Conservation (phyloP, 441 rosid species). For the Adansonia madagascariensis region DNA sequence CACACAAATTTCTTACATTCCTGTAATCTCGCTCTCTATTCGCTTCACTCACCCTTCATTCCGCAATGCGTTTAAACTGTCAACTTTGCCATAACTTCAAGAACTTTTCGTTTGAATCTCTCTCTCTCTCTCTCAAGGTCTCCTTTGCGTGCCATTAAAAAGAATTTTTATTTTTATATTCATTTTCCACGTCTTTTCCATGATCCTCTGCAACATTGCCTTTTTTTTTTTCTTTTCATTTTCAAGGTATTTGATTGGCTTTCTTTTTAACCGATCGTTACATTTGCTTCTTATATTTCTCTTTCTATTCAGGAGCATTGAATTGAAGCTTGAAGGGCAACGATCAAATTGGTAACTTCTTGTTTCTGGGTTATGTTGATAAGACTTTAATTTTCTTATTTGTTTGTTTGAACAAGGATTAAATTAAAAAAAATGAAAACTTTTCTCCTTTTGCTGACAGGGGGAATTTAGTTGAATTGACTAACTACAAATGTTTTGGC, state of each 20-base stretch:
- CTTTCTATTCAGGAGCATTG: neutral
- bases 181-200: slow-evolving; percentile 29
- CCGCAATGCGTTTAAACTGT: slow-evolving; percentile 12
- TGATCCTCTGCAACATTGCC: slow-evolving; percentile 20
- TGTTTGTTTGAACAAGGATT: neutral
- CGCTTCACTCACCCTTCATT: slow-evolving; percentile 13
- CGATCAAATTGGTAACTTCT: slow-evolving; percentile 7
- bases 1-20: slow-evolving; percentile 20
- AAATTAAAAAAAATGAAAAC: neutral
- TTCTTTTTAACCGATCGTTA: neutral
- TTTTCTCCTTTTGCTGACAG: neutral
- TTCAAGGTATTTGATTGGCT: neutral
- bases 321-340: slow-evolving; percentile 13
- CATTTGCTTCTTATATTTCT: neutral
- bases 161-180: slow-evolving; percentile 12
- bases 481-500: too few species aligned
- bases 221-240: neutral
- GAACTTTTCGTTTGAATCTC: slow-evolving; percentile 8
- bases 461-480: too few species aligned
- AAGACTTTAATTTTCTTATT: neutral
- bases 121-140: slow-evolving; percentile 14
- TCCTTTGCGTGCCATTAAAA: slow-evolving; percentile 70
- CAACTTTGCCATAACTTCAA: neutral
- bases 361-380: slow-evolving; percentile 5
- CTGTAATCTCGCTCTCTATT: slow-evolving; percentile 35